These are phyloP conservation scores for Arthrobotrys pseudoclavata DNA, from an alignment of 2,329 filamentous ascomycete genomes.

Conservation along the genomic window DNA sequence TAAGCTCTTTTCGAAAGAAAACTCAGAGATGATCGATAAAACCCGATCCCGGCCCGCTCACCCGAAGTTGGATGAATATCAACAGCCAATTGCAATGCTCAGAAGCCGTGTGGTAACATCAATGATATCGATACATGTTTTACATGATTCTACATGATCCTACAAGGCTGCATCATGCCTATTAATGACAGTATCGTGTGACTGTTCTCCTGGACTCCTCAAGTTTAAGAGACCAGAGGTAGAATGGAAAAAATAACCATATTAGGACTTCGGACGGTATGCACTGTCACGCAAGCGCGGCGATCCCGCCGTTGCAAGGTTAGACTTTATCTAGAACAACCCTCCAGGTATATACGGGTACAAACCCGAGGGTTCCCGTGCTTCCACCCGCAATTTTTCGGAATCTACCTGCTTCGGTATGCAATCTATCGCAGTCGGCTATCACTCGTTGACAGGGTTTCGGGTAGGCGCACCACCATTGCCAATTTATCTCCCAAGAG, in stretches of 20 bases:
- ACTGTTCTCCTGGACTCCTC: neutral
- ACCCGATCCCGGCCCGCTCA: too few species aligned
- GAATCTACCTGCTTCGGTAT: too few species aligned
- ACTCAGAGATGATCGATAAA: too few species aligned
- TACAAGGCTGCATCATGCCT: slow-evolving; percentile 3
- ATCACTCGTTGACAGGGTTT: too few species aligned
- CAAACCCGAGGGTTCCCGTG: neutral
- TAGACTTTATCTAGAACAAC: neutral
- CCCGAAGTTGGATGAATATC: too few species aligned
- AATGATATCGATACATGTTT: neutral
- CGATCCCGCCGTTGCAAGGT: neutral
- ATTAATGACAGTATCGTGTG: neutral
- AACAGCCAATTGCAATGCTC: too few species aligned
- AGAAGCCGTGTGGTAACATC: neutral
- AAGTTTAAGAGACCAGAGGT: neutral
- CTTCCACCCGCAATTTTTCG: neutral
- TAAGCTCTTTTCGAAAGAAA: too few species aligned
- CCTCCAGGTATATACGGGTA: neutral
- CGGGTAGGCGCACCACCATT: too few species aligned
- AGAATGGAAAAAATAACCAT: neutral
- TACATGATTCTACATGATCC: neutral
- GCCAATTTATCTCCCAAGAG: neutral
- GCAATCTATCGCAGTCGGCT: slow-evolving; percentile 5
- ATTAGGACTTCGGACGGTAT: neutral
- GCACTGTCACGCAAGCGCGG: neutral